These are phyloP conservation scores for Candida montana DNA, from an alignment of 805 yeast genomes.

Conservation along the genomic window DNA sequence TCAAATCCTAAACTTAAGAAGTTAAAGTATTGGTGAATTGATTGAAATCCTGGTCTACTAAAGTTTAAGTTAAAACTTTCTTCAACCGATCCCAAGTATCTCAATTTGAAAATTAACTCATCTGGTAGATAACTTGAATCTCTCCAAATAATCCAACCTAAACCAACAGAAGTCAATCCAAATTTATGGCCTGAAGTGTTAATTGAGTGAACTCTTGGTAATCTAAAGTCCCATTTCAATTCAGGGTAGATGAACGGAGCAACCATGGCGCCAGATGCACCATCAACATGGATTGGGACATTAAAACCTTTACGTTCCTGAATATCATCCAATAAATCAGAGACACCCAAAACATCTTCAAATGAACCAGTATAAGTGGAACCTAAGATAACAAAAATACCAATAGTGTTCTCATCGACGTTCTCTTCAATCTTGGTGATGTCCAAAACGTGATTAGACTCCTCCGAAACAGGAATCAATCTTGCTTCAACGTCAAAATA, in stretches of 20 bases:
- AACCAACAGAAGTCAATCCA: slow-evolving; percentile 85
- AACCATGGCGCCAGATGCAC: slow-evolving; percentile 85
- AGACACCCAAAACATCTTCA: slow-evolving; percentile 64
- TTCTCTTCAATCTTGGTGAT: slow-evolving; percentile 50
- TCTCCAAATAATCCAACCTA: slow-evolving; percentile 90
- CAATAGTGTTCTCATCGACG: slow-evolving; percentile 89
- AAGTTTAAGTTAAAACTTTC: slow-evolving; percentile 83
- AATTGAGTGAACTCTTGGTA: slow-evolving; percentile 74
- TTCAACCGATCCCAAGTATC: slow-evolving; percentile 84
- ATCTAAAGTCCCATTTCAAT: slow-evolving; percentile 76
- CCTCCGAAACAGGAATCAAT: slow-evolving; percentile 57
- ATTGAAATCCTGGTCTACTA: slow-evolving; percentile 90
- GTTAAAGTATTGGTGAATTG: slow-evolving; percentile 81
- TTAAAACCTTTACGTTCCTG: slow-evolving; percentile 60
- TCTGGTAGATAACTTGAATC: slow-evolving; percentile 59
- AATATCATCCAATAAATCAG: slow-evolving; percentile 60
- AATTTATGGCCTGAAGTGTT: slow-evolving; percentile 92
- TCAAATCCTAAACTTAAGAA: slow-evolving; percentile 62
- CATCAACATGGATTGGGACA: slow-evolving; percentile 88
- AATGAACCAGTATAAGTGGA: slow-evolving; percentile 92
- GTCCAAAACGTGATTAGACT: slow-evolving; percentile 63
- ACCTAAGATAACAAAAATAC: slow-evolving; percentile 82
- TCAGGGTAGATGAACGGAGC: slow-evolving; percentile 82
- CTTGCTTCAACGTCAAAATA: slow-evolving; percentile 90
- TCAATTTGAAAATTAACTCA: slow-evolving; percentile 67